Percentiles rank a stretch among this genome's conserved stretches.
phyloP scores from a whole-genome alignment of 78 protist species.

The Pigoraptor vietnamica region DNA sequence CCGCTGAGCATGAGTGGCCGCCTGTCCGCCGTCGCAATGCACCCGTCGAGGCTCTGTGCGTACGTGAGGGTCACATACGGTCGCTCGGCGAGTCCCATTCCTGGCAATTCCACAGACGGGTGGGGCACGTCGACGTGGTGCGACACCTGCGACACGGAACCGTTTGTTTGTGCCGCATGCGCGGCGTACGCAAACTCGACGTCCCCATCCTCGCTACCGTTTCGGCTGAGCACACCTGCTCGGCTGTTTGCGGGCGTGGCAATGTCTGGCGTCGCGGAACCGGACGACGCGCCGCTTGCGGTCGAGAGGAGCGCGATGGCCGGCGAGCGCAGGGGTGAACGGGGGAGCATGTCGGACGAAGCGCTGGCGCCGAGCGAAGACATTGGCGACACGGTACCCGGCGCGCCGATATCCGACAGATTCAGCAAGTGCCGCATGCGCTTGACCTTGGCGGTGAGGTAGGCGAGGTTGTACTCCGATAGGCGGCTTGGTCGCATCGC shows the following conservation, averaged over 20 bases:
- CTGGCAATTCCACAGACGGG: background rate
- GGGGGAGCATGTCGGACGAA: background rate
- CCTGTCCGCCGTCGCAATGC: slow-evolving; percentile 11
- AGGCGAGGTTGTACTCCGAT: slow-evolving; percentile 8
- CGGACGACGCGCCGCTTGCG: background rate
- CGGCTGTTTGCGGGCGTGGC: background rate
- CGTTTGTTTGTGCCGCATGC: no score
- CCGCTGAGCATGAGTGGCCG: slow-evolving; percentile 20
- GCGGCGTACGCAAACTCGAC: background rate
- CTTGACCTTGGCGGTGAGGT: slow-evolving; percentile 13
- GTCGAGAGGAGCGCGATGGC: background rate
- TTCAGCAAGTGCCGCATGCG: slow-evolving; percentile 16
- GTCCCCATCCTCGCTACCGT: background rate
- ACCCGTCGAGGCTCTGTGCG: slow-evolving; percentile 38
- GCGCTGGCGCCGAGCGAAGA: background rate
- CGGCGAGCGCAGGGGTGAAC: background rate
- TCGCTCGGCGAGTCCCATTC: background rate
- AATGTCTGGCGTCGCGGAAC: background rate
- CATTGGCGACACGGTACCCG: background rate
- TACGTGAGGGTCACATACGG: slow-evolving; percentile 36
- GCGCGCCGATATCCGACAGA: background rate
- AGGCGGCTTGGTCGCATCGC: background rate
- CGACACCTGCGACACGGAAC: no score
- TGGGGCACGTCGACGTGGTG: background rate
- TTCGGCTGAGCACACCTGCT: background rate